These are phyloP conservation scores for Xylariaceae sp. DNA, from an alignment of 2,329 filamentous ascomycete genomes.

Conservation along the genomic window DNA sequence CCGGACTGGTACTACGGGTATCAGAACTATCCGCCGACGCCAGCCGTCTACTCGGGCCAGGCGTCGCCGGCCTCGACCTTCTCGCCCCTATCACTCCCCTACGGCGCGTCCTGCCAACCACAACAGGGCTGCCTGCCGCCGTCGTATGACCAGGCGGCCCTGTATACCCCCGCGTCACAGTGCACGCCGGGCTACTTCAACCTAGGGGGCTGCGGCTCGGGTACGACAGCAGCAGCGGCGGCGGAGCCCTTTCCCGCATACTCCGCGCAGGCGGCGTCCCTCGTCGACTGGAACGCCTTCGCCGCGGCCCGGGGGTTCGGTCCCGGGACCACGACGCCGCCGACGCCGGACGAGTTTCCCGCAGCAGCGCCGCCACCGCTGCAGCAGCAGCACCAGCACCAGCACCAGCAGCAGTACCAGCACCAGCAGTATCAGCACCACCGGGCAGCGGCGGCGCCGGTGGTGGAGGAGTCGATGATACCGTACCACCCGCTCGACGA, in stretches of 20 bases:
- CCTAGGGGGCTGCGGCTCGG: no score
- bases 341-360: conserved; percentile 52
- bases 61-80: conserved; percentile 48
- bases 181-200: conserved; percentile 21
- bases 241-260: conserved; percentile 27
- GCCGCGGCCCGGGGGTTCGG: conserved; percentile 36
- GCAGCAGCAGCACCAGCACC: no score
- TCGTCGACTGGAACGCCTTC: conserved; percentile 40
- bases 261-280: conserved; percentile 14
- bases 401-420: no score
- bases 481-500: conserved; percentile 43
- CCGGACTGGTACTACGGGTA: conserved; percentile 33
- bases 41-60: conserved; percentile 49
- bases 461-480: conserved; percentile 41
- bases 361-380: conserved; percentile 41
- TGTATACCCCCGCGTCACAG: conserved; percentile 29
- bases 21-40: conserved; percentile 43
- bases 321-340: conserved; percentile 43
- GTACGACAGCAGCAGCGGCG: conserved; percentile 16
- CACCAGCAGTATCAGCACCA: no score
- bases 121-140: no score
- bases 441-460: no score
- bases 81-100: conserved; percentile 46
- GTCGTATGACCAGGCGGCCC: no score
- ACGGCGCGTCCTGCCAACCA: conserved; percentile 23